phyloP scores from a whole-genome alignment of 2,329 filamentous ascomycete genomes.

The Aureobasidium musti region DNA sequence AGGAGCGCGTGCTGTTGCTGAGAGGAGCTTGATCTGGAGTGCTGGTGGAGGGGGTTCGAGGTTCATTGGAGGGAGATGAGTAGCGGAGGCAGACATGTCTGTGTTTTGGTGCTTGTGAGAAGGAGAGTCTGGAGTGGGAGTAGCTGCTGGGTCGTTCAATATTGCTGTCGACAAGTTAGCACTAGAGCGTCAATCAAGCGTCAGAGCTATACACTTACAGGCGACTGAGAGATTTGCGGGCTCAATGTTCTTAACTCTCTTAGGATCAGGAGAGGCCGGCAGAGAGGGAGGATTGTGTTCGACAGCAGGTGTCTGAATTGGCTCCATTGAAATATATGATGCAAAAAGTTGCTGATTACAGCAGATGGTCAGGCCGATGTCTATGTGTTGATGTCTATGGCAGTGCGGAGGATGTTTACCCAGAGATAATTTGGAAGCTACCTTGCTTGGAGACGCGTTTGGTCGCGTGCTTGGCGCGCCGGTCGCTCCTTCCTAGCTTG shows the following conservation, averaged over 20 bases:
- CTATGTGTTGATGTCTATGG: no score
- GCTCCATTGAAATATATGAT: constrained; percentile 35
- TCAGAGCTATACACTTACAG: constrained; percentile 35
- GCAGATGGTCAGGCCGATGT: no score
- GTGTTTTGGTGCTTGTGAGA: constrained; percentile 33
- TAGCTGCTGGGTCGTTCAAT: constrained; percentile 41
- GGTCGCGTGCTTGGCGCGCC: no score
- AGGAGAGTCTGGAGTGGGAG: constrained; percentile 39
- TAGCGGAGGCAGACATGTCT: constrained; percentile 26
- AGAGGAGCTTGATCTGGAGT: constrained; percentile 85
- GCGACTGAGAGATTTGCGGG: constrained; percentile 45
- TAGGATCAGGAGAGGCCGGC: constrained; percentile 73
- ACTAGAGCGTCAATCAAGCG: background rate
- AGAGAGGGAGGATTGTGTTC: constrained; percentile 58
- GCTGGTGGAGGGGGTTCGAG: constrained; percentile 54
- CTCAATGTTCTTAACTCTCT: constrained; percentile 70
- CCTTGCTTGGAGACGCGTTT: background rate
- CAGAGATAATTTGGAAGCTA: no score
- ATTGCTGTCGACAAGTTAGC: constrained; percentile 37
- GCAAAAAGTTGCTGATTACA: no score
- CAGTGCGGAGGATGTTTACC: no score
- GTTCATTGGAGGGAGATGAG: constrained; percentile 38
- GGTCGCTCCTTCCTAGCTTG: no score
- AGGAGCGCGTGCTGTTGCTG: constrained; percentile 73
- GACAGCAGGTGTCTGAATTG: constrained; percentile 38